phyloP scores from a whole-genome alignment of 148 eudicot genomes.

The Drosera capensis region DNA sequence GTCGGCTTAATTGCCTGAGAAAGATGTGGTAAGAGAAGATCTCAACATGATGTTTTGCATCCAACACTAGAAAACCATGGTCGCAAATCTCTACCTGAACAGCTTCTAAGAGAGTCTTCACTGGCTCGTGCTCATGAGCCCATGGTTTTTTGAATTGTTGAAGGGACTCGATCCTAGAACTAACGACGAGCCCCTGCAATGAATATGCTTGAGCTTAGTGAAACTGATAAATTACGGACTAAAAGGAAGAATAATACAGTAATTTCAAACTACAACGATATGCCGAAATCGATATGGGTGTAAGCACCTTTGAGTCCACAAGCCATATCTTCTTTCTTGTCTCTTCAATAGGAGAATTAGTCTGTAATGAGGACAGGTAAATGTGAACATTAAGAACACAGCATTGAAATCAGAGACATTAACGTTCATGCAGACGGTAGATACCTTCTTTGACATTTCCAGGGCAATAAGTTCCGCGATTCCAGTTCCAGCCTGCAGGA shows the following conservation, averaged over 20 bases:
- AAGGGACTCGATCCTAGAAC: constrained; percentile 70
- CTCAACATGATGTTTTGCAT: neutral
- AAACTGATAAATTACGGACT: constrained; percentile 5
- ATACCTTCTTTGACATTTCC: constrained; percentile 86
- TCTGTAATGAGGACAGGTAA: constrained; percentile 17
- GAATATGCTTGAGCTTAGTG: no score
- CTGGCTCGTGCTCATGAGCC: constrained; percentile 91
- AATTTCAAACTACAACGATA: neutral
- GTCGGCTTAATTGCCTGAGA: constrained; percentile 74
- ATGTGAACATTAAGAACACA: no score
- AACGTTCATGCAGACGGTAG: neutral
- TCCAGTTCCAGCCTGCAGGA: constrained; percentile 98
- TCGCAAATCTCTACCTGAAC: constrained; percentile 38
- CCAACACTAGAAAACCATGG: neutral
- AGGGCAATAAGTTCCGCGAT: constrained; percentile 93
- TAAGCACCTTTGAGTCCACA: constrained; percentile 76
- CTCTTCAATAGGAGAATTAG: constrained; percentile 51
- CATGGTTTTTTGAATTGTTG: constrained; percentile 88
- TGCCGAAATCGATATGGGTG: neutral
- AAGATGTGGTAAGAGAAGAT: constrained; percentile 1
- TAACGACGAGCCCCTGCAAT: constrained; percentile 77
- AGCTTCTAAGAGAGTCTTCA: constrained; percentile 47
- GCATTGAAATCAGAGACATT: no score
- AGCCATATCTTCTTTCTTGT: constrained; percentile 90
- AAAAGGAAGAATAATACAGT: neutral